Conservation (phyloP, 768 basidiomycete genomes). For the Russula olivacea region DNA sequence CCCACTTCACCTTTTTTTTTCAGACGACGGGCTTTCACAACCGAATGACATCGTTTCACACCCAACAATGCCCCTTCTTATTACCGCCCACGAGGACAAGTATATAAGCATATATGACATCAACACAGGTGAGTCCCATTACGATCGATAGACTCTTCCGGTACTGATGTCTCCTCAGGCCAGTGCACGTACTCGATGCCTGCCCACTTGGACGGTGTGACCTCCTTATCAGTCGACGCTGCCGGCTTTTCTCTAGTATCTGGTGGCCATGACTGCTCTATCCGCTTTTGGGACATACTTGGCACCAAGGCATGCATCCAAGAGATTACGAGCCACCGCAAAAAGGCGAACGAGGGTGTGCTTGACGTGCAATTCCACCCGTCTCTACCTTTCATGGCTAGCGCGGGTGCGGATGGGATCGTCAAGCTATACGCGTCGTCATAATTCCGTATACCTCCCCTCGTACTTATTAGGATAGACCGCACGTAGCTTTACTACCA, state of each 20-base stretch:
- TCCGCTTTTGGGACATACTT: conserved; percentile 91
- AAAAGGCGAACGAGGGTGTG: conserved; percentile 88
- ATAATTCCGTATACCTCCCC: conserved; percentile 34
- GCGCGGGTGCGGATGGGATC: conserved; percentile 93
- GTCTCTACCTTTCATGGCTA: conserved; percentile 79
- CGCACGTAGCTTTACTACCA: conserved; percentile 14
- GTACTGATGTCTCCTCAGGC: conserved; percentile 37
- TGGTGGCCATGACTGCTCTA: conserved; percentile 88
- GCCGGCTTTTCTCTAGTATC: conserved; percentile 85
- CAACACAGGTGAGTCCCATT: conserved; percentile 53
- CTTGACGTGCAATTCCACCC: conserved; percentile 83
- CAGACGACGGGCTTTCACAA: conserved; percentile 72
- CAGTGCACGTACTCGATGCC: conserved; percentile 87
- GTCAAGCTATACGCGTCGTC: conserved; percentile 88
- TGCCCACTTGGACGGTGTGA: conserved; percentile 88
- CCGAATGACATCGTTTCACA: conserved; percentile 85
- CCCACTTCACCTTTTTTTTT: conserved; percentile 29
- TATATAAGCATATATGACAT: conserved; percentile 87
- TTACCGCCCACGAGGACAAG: conserved; percentile 92
- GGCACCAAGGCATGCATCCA: conserved; percentile 77
- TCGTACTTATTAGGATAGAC: conserved; percentile 10
- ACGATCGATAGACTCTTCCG: not conserved
- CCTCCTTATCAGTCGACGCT: conserved; percentile 83
- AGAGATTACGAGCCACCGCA: conserved; percentile 83
- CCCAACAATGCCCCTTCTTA: conserved; percentile 81